Evolutionary conservation across 2,329 filamentous ascomycete species (phyloP).

Genomic region (Neonectria coccinea): DNA sequence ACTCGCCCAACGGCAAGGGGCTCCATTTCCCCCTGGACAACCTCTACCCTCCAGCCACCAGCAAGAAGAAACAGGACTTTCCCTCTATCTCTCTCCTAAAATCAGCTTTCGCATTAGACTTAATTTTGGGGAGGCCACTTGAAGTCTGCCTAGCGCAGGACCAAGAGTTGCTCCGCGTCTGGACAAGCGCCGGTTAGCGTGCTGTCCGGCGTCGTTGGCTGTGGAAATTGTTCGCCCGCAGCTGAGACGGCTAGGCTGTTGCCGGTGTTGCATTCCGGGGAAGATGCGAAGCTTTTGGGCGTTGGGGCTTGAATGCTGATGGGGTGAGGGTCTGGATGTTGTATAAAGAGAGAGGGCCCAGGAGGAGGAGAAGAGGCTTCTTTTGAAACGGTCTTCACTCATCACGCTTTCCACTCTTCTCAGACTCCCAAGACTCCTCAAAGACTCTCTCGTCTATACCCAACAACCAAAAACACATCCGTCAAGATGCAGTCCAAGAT

Average conservation of each 20-base stretch:
- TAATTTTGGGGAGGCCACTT: slow-evolving; percentile 8
- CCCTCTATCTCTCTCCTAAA: background rate
- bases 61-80: background rate
- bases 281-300: slow-evolving; percentile 4
- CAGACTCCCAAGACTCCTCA: background rate
- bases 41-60: too few species aligned
- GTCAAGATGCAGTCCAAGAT: slow-evolving; percentile 47
- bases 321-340: background rate
- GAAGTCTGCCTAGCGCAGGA: slow-evolving; percentile 19
- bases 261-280: slow-evolving; percentile 22
- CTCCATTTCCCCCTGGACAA: background rate
- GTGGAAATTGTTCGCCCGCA: slow-evolving; percentile 27
- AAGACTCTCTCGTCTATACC: background rate
- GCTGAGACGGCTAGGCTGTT: slow-evolving; percentile 17
- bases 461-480: slow-evolving; percentile 7
- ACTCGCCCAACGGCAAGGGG: background rate
- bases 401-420: slow-evolving; percentile 4
- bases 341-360: slow-evolving; percentile 17
- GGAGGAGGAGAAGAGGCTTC: fast-evolving
- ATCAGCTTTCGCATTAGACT: slow-evolving; percentile 16
- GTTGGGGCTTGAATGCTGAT: background rate
- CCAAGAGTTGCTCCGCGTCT: slow-evolving; percentile 18
- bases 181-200: slow-evolving; percentile 27
- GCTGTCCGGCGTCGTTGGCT: background rate
- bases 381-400: background rate